Conservation (phyloP, 2,329 filamentous ascomycete species). For the Aspergillus intermedius region DNA sequence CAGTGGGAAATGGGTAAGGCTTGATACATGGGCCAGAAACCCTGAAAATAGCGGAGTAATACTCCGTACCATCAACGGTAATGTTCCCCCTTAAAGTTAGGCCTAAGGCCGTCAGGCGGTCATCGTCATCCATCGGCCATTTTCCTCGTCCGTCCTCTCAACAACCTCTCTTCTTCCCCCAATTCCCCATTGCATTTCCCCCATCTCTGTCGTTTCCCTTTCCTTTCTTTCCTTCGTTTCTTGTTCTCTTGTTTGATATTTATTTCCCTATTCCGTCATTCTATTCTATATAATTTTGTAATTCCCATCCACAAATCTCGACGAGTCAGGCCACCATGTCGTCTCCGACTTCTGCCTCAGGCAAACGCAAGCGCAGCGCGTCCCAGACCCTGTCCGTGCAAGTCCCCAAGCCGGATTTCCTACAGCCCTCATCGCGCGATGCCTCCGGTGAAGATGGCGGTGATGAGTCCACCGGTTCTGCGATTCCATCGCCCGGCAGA, state of each 20-base stretch:
- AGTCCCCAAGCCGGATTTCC: slow-evolving; percentile 51
- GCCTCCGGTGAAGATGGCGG: slow-evolving; percentile 75
- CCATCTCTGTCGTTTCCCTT: slow-evolving; percentile 3
- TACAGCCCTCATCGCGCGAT: slow-evolving; percentile 71
- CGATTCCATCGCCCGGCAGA: slow-evolving; percentile 30
- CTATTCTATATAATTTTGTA: background rate
- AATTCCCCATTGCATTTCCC: slow-evolving; percentile 1
- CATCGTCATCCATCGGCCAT: slow-evolving; percentile 1
- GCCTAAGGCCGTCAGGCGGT: background rate
- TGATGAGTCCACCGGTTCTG: slow-evolving; percentile 60
- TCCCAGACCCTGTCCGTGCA: slow-evolving; percentile 41
- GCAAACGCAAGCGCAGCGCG: slow-evolving; percentile 72
- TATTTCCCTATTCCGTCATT: background rate
- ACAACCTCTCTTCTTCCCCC: slow-evolving; percentile 2
- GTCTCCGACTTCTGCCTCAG: slow-evolving; percentile 49
- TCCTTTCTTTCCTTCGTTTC: slow-evolving; percentile 1
- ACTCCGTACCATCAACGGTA: background rate
- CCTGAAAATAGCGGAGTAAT: background rate
- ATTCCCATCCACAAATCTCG: background rate
- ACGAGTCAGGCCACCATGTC: slow-evolving; percentile 46
- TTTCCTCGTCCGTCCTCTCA: slow-evolving; percentile 2
- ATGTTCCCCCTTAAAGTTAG: background rate
- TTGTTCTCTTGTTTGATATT: background rate
- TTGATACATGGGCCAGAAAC: background rate
- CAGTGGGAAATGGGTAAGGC: background rate